Conservation (phyloP, 2,329 filamentous ascomycete species). For the Beauveria sp. region DNA sequence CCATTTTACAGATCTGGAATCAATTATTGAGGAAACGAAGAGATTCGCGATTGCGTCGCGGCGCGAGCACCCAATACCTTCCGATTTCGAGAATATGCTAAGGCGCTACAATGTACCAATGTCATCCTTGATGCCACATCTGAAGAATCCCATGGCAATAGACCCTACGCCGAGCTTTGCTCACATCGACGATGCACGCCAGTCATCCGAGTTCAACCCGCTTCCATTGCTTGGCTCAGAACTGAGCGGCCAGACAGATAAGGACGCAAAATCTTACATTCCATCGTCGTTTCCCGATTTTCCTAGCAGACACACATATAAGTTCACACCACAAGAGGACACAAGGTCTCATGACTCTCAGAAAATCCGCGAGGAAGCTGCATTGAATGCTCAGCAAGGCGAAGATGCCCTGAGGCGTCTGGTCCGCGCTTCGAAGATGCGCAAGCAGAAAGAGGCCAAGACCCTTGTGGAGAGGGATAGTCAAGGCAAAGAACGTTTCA, state of each 20-base stretch:
- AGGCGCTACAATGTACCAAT: constrained; percentile 43
- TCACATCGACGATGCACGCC: constrained; percentile 26
- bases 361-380: constrained; percentile 52
- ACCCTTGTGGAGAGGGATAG: constrained; percentile 45
- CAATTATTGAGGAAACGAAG: constrained; percentile 42
- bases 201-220: constrained; percentile 27
- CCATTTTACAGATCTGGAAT: constrained; percentile 37
- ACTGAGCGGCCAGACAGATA: constrained; percentile 51
- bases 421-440: constrained; percentile 54
- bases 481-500: constrained; percentile 46
- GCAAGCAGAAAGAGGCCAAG: constrained; percentile 57
- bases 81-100: constrained; percentile 50
- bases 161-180: constrained; percentile 28
- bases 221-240: constrained; percentile 44
- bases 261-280: constrained; percentile 48
- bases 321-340: constrained; percentile 47
- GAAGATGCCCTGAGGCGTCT: constrained; percentile 54
- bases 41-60: constrained; percentile 40
- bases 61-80: constrained; percentile 45
- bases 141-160: constrained; percentile 40
- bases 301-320: constrained; percentile 58
- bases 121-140: constrained; percentile 46
- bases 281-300: constrained; percentile 53
- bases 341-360: constrained; percentile 42
- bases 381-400: constrained; percentile 51